Base-by-base conservation (phyloP, 495 filamentous ascomycete species). In the Penicillium macrosclerotiorum region DNA sequence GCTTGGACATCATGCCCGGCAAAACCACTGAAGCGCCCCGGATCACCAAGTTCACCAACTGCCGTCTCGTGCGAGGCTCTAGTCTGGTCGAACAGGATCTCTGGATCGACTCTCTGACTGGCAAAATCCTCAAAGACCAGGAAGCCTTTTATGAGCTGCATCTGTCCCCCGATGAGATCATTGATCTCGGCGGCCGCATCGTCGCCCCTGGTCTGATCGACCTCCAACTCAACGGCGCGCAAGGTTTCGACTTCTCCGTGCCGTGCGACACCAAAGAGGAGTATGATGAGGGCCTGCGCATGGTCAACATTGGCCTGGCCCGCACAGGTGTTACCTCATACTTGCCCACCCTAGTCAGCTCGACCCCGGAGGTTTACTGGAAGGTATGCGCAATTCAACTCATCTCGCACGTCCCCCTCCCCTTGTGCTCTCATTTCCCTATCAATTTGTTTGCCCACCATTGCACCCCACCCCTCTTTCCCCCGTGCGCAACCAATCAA, bases 21-120 rank as follows among this genome's bases (percentile, higher is more conserved):
- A 73, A 73, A 49, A 65, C 69, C 3, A 46, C 59, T 12, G 43
- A 56, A 8, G 26, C 49, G 1, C 59, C 65, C 31, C 66, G 81
- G 48, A 84, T 91, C 59, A 88, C 84, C 63, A 89, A 90, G 59
- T 83, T 94, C 59, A 90, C 86, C 59, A 91, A 90, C 69, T 89
- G 88, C 57, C 79, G 84, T 22, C 71, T 91, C 8, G 64, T 88
- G 34, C 77, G 79, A 38, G 80, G 78, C 43, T 71, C 80, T 47
- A 43, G 70, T 6, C 71, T 93, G 29, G 72, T 89, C 8, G 67
- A 82, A 19, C 80, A 84, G 49, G 88, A 94, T 64, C 73, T 92
- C 23, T 92, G 86, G 88, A 82, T 92, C 25, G 82, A 82, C 59
- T 85, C 86, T 3, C 53, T 71, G 18, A 85, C 84, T 11, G 88